Percentiles rank a stretch among this genome's conserved stretches.
phyloP scores from a whole-genome alignment of 805 yeast species.

The Cyberlindnera bimundalis region DNA sequence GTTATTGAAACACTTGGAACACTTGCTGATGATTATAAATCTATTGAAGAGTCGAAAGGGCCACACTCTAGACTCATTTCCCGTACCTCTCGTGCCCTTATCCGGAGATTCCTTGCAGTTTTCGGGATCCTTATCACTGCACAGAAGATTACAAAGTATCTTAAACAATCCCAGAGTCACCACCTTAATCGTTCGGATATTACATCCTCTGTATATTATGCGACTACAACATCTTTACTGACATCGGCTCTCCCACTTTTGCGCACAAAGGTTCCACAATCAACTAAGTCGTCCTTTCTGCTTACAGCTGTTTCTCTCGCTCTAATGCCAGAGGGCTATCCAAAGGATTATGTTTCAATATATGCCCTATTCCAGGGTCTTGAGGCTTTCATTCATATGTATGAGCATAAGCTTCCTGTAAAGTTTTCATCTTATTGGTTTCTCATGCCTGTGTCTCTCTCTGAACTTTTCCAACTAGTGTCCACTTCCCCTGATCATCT shows the following conservation, averaged over 20 bases:
- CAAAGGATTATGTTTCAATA: conserved; percentile 14
- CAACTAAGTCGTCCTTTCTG: not conserved
- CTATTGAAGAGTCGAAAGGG: not conserved
- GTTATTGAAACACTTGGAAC: conserved; percentile 8
- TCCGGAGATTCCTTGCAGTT: conserved; percentile 10
- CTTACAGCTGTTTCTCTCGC: conserved; percentile 8
- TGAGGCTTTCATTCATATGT: conserved; percentile 9
- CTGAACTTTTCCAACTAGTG: conserved; percentile 17
- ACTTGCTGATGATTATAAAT: conserved; percentile 10
- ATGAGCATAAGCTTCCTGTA: not conserved
- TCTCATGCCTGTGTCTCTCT: conserved; percentile 16
- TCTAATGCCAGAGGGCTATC: conserved; percentile 14
- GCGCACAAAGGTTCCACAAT: conserved; percentile 3
- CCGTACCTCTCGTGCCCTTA: conserved; percentile 9
- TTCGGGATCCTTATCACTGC: conserved; percentile 15
- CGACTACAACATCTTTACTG: conserved; percentile 4
- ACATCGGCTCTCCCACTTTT: conserved; percentile 8
- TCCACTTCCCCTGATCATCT: conserved; percentile 16
- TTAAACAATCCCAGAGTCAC: too few species aligned
- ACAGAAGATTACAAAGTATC: too few species aligned
- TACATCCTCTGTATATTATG: conserved; percentile 1
- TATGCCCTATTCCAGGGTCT: conserved; percentile 16
- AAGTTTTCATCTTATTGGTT: conserved; percentile 13
- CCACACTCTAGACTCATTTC: not conserved
- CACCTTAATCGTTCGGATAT: conserved; percentile 7